Evolutionary conservation across 805 yeast genomes (phyloP), one percentile per base, ranked within the genome.

Genomic region (Starmerella bombicola): DNA sequence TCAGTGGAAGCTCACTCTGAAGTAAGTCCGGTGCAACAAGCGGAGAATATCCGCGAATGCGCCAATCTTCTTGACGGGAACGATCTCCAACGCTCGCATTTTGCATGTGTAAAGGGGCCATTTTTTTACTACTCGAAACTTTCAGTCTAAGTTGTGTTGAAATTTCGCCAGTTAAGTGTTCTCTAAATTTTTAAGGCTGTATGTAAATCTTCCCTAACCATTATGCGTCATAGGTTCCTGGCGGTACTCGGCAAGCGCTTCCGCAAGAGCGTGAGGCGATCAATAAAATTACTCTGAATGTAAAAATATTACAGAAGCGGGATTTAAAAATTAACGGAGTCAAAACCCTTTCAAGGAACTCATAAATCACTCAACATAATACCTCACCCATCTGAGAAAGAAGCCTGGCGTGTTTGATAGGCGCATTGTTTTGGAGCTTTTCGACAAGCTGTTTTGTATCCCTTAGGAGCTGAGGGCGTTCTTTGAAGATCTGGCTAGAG

Each of bases 21-120:
- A 88, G 71, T 42, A 86, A 70, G 57, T 83, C 95, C 21, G 98
- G 97, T 10, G 97, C 82, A n/a, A 93, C 80, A 48, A 88, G 69
- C 18, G 97, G 97, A 57, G 85, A 88, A 71, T 88, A 88, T 30
- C 96, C 97, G 32, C 73, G 67, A 53, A 80, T 52, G n/a, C 57
- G 50, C 53, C 56, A 50, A 33, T 54, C 58, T 36, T 54, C 58
- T 13, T 40, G 35, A 13, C 46, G 43, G 21, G 38, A 12, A 12
- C 52, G 46, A 35, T 53, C 55, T 19, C 57, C 57, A 33, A 53
- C 54, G 38, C 48, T 41, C 15, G 31, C 26, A 38, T 53, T 53
- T n/a, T 49, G 10, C 31, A 45, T 45, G 38, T 52, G 52, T 30
- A 53, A 26, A 4, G 54, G 51, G 17, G 50, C 47, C 53, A 49